Evolutionary conservation across 202 grass and related monocot species (phyloP), one percentile per base, ranked within the genome.

Genomic region (Eragrostis tef): DNA sequence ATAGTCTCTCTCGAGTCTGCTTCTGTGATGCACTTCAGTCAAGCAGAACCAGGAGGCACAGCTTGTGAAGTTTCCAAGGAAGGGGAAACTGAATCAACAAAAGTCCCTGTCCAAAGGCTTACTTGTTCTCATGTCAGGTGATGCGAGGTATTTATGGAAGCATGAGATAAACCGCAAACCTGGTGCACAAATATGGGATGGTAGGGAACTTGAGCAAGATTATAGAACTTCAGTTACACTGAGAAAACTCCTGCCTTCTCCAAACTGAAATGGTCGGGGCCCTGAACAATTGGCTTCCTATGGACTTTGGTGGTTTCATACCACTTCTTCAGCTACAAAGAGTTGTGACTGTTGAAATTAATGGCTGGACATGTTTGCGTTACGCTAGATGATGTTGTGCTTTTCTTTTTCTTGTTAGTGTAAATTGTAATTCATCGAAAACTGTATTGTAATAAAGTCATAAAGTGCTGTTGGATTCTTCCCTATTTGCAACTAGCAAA

Each of bases 1-100:
- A 93, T 98, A 73, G 80, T 98, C 67, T 98, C 92, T 51, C 84
- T 97, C 0, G 92, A 94, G 88, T 94, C 94, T 9, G 74, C 82
- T 21, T 98, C 92, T 2, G 84, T 94, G 64, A 94, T 98, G 94
- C 51, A 85, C 70, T 94, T 98, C 68, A 89, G 79, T 54, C 75
- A 14, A 58, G 67, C 64, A 36, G 71, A 86, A 77, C 41, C 62
- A 52, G 69, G 41, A 26, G 39, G 25, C 9, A n/a, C 10, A 16
- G 11, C 44, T 9, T 29, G 11, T 17, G 54, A 64, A 70, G 25
- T 6, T 10, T 46, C 42, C 52, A 66, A 63, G 64, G 62, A 62
- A 16, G 49, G 7, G 19, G 22, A 50, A 0, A 1, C 4, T 44
- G 52, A 59, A 47, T 48, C 17, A 42, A 77, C 31, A n/a, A 75